phyloP scores from a whole-genome alignment of 2,329 filamentous ascomycete genomes.

The Sclerotinia spermophila region DNA sequence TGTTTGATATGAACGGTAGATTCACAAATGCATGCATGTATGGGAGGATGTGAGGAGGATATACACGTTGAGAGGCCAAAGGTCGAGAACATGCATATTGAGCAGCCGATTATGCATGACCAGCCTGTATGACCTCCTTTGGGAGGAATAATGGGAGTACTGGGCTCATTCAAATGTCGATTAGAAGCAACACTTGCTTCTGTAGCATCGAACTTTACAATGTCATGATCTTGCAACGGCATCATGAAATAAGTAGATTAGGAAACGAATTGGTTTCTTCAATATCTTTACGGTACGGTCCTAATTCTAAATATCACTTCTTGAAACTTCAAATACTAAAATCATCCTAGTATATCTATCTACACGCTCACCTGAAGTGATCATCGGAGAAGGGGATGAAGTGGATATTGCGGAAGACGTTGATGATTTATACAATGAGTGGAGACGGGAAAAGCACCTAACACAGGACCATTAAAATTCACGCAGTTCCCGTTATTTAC shows the following conservation, averaged over 20 bases:
- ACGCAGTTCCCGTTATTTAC: background rate
- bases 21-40: too few relatives aligned
- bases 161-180: too few relatives aligned
- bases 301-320: background rate
- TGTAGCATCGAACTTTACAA: background rate
- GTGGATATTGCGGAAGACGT: background rate
- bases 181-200: background rate
- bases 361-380: background rate
- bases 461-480: background rate
- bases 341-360: background rate
- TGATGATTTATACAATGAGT: background rate
- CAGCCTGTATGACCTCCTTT: background rate
- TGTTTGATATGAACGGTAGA: background rate
- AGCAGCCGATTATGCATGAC: background rate
- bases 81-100: conserved; percentile 1
- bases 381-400: background rate
- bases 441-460: background rate
- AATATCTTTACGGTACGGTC: background rate
- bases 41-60: background rate
- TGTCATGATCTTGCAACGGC: background rate
- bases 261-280: too few relatives aligned
- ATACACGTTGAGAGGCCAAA: conserved; percentile 13
- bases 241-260: background rate
- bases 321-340: background rate
- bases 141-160: background rate